These are phyloP conservation scores for Chrysanthemum lavandulifolium DNA, from an alignment of 129 eudicot genomes.

Conservation along the genomic window DNA sequence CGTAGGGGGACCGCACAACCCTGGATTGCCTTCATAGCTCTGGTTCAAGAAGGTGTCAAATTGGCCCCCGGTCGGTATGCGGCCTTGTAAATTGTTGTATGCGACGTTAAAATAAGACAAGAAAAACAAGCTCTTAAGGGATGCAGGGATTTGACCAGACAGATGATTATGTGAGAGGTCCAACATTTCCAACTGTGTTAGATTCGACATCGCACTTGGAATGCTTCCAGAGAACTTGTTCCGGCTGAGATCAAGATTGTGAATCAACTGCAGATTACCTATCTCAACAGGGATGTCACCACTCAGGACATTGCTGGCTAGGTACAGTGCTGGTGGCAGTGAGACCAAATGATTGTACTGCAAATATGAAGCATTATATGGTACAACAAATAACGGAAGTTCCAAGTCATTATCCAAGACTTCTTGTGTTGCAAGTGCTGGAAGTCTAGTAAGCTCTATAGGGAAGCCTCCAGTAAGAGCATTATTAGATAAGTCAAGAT, in stretches of 20 bases:
- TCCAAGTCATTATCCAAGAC: slow-evolving; percentile 9
- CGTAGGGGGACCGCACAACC: slow-evolving; percentile 17
- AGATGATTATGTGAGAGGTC: slow-evolving; percentile 26
- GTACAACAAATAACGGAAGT: slow-evolving; percentile 23
- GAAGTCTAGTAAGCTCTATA: too few relatives aligned
- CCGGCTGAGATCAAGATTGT: too few relatives aligned
- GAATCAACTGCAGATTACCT: too few relatives aligned
- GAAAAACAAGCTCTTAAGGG: slow-evolving; percentile 29
- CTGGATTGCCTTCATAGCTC: slow-evolving; percentile 25
- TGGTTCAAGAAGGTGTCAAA: slow-evolving; percentile 14
- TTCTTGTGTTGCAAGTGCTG: slow-evolving; percentile 15
- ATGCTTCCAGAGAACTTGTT: slow-evolving; percentile 20
- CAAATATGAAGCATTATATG: slow-evolving; percentile 8
- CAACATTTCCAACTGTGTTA: slow-evolving; percentile 29
- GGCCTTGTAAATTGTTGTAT: slow-evolving; percentile 30
- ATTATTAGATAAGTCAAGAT: slow-evolving; percentile 31
- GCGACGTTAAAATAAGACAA: slow-evolving; percentile 36
- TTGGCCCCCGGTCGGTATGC: slow-evolving; percentile 1
- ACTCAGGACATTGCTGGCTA: slow-evolving; percentile 27
- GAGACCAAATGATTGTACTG: background rate
- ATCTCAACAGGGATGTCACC: slow-evolving; percentile 39
- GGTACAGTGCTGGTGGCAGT: slow-evolving; percentile 27
- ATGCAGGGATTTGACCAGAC: slow-evolving; percentile 28
- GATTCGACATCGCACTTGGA: slow-evolving; percentile 32
- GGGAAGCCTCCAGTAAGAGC: too few relatives aligned